Base-by-base conservation (phyloP, 1,284 basidiomycete species). In the Boletus calvinii region DNA sequence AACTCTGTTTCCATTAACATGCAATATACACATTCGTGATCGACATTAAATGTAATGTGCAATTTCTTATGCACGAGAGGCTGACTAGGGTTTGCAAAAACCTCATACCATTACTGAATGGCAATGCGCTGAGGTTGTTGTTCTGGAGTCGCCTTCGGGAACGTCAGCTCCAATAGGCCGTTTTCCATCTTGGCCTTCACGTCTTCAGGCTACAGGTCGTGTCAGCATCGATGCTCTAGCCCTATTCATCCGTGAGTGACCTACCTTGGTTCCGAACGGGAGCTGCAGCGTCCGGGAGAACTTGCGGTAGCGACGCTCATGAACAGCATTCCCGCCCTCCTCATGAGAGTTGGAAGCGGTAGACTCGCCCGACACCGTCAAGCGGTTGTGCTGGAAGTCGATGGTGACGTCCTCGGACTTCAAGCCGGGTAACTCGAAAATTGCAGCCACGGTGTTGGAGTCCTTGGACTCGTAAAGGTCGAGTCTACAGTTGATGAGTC, bases 391-490 rank as follows among this genome's bases (percentile, higher is more conserved):
- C 40, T 73, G 71, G 39, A 76, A 57, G 49, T 77, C 71, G 42
- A 78, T 69, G 11, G 55, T 32, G 40, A 79, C 64, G 18, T 76
- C 66, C 39, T 74, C 69, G 48, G 72, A 69, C 54, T 65, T 68
- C 47, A 78, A 40, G 0, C 76, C 73, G 1, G 77, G 76, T 29
- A 79, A 61, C 51, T 78, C 75, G 52, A 79, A 76, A 0, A 69
- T 71, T 6, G 76, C 76, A 0, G 71, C 74, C 15, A 80, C 68
- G 8, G 58, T 37, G 54, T 77, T 77, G 12, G 58, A 61, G 2
- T 72, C 65, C 18, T 55, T 50, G 54, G 72, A 67, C 56, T 78
- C 74, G 46, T 74, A 67, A 0, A 77, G 47, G 53, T 78, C 75
- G 62, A 78, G 72, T 39, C 77, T 76, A 13, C 10, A 7, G 41